Conservation (phyloP, 768 basidiomycete species). For the Suillus fuscotomentosus region DNA sequence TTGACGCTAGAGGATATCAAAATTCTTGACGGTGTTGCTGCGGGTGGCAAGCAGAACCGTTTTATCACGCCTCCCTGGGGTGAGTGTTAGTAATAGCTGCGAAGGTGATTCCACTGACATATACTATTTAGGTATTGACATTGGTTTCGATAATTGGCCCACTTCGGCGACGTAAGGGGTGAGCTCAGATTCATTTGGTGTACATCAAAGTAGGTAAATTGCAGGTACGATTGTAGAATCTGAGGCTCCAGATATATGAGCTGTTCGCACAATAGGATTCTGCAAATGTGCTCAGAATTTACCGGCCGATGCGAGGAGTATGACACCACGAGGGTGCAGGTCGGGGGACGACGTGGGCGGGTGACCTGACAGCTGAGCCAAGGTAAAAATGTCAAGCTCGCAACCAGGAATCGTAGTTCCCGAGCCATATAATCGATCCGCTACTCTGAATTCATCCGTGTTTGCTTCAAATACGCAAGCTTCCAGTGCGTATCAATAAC, state of each 20-base stretch:
- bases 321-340: neutral
- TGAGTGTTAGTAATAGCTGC: slow-evolving; percentile 33
- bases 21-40: slow-evolving; percentile 53
- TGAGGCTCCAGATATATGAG: neutral
- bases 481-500: neutral
- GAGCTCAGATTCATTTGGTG: neutral
- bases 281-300: neutral
- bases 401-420: neutral
- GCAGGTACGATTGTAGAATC: neutral
- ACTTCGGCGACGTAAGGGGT: neutral
- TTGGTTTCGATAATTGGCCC: slow-evolving; percentile 68
- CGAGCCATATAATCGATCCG: neutral
- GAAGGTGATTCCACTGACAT: slow-evolving; percentile 12
- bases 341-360: neutral
- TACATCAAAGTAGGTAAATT: neutral
- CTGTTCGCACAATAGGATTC: neutral
- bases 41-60: slow-evolving; percentile 65
- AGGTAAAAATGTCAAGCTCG: neutral
- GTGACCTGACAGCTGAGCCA: neutral
- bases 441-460: neutral
- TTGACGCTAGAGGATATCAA: slow-evolving; percentile 52
- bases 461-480: neutral
- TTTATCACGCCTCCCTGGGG: slow-evolving; percentile 70
- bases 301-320: neutral
- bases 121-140: slow-evolving; percentile 47